Base-by-base conservation (phyloP, 2,329 filamentous ascomycete species). In the Trichoderma sp. region DNA sequence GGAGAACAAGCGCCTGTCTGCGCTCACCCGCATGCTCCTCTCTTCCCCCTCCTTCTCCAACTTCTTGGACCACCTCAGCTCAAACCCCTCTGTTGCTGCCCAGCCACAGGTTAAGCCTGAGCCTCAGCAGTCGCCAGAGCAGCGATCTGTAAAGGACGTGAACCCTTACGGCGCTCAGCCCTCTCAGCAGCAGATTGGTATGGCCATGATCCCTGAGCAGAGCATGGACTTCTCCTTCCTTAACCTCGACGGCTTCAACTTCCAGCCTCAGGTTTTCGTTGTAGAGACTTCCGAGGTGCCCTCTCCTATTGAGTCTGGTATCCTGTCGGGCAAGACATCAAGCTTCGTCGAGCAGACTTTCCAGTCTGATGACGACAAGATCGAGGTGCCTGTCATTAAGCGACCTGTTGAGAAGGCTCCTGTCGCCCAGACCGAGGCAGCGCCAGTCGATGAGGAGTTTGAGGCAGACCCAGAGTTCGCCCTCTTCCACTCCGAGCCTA, bases 131-230 rank as follows among this genome's bases (percentile, higher is more conserved):
- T 69, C 64, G 8, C 77, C 81, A 22, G 81, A 84, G 64, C 81
- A 83, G 69, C 81, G 81, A 29, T 82, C 85, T 70, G 76, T 87
- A 5, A 92, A 92, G 80, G 90, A 93, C 65, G 78, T 87, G 71
- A 90, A 88, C 77, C 83, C 88, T 6, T 89, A 89, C 71, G 78
- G 81, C 48, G 79, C 84, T 65, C 83, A 86, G 67, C 83, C 82
- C 69, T 84, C 87, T 61, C 84, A 87, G 73, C 86, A 89, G 71
- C 89, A 92, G 76, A 90, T 94, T 71, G 89, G 89, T 75, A 91
- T 97, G 86, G 88, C 91, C 68, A 91, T 94, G 86, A 88, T 96
- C 56, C 92, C 93, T 1, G 93, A 97, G 79, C 89, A 91, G 73
- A 84, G 82, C 63, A 84, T 93, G 78, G 91, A 96, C 74, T 89